Conservation (phyloP, 2,329 filamentous ascomycete genomes). For the Byssoonygena ceratinophila region DNA sequence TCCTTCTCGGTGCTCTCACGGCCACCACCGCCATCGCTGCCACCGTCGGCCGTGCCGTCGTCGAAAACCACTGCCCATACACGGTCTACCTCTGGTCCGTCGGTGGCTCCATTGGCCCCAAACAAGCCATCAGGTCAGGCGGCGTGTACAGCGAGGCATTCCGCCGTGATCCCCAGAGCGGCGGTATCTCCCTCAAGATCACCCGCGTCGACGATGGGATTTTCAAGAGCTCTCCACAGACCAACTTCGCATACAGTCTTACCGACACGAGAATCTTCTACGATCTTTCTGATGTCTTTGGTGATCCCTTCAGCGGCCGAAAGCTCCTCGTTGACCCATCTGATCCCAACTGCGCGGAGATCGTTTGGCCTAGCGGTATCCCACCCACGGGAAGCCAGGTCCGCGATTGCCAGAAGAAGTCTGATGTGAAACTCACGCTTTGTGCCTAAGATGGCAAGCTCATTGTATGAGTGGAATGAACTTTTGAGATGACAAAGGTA, state of each 20-base stretch:
- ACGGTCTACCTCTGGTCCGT: constrained; percentile 34
- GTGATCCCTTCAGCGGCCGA: constrained; percentile 31
- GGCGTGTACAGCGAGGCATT: constrained; percentile 29
- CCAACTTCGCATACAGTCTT: constrained; percentile 35
- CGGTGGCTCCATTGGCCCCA: constrained; percentile 20
- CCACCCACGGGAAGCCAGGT: constrained; percentile 12
- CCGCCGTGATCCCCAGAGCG: constrained; percentile 28
- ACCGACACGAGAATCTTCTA: constrained; percentile 32
- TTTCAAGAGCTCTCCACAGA: constrained; percentile 30
- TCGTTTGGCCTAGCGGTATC: constrained; percentile 12
- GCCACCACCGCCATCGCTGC: constrained; percentile 24
- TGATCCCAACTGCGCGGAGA: constrained; percentile 8
- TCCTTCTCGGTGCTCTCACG: constrained; percentile 14
- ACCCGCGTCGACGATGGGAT: constrained; percentile 29
- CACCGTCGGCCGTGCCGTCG: constrained; percentile 25
- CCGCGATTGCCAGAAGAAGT: constrained; percentile 3
- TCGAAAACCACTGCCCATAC: constrained; percentile 27
- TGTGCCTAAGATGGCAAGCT: constrained; percentile 6
- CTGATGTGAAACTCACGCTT: constrained; percentile 14
- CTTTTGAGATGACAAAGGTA: background rate
- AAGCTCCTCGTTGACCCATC: constrained; percentile 9
- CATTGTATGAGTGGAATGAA: no score
- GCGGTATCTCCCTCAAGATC: constrained; percentile 38
- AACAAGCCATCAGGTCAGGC: constrained; percentile 23
- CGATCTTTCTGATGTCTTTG: constrained; percentile 36